phyloP scores from a whole-genome alignment of 2,329 filamentous ascomycete species.

The Penicillium verrucosum region DNA sequence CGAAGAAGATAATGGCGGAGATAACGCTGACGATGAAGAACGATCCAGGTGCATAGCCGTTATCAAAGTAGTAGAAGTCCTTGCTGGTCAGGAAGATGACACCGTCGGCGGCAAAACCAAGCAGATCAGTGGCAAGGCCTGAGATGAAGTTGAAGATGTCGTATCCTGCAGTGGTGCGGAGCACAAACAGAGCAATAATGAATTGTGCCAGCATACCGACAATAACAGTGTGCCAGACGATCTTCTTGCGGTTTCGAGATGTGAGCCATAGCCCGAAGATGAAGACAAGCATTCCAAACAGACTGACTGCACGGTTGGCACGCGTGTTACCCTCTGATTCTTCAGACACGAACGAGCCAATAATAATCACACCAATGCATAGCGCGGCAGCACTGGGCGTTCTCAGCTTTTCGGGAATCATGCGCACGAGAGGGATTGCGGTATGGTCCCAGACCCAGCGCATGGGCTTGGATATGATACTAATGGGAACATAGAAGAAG shows the following conservation, averaged over 20 bases:
- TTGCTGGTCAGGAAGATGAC: conserved; percentile 65
- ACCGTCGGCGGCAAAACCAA: conserved; percentile 73
- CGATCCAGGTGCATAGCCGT: conserved; percentile 37
- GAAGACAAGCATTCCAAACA: conserved; percentile 74
- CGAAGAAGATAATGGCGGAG: conserved; percentile 96
- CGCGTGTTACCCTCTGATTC: conserved; percentile 74
- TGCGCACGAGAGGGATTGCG: conserved; percentile 54
- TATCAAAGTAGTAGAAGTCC: conserved; percentile 21
- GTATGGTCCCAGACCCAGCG: conserved; percentile 66
- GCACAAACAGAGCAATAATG: conserved; percentile 81
- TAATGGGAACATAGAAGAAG: conserved; percentile 69
- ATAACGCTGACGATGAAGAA: conserved; percentile 78
- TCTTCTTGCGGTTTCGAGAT: conserved; percentile 63
- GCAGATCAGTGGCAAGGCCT: conserved; percentile 65
- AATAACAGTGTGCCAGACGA: conserved; percentile 73
- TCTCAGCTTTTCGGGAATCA: conserved; percentile 66
- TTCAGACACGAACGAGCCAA: conserved; percentile 71
- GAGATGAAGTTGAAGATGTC: conserved; percentile 93
- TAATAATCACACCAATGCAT: conserved; percentile 68
- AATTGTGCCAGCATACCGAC: conserved; percentile 87
- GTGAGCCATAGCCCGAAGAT: conserved; percentile 65
- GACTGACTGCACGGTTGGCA: conserved; percentile 72
- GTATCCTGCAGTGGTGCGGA: conserved; percentile 74
- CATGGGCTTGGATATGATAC: conserved; percentile 64
- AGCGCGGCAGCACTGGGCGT: conserved; percentile 60